Conservation (phyloP, 2,329 filamentous ascomycete genomes). For the Verticillium klebahnii region DNA sequence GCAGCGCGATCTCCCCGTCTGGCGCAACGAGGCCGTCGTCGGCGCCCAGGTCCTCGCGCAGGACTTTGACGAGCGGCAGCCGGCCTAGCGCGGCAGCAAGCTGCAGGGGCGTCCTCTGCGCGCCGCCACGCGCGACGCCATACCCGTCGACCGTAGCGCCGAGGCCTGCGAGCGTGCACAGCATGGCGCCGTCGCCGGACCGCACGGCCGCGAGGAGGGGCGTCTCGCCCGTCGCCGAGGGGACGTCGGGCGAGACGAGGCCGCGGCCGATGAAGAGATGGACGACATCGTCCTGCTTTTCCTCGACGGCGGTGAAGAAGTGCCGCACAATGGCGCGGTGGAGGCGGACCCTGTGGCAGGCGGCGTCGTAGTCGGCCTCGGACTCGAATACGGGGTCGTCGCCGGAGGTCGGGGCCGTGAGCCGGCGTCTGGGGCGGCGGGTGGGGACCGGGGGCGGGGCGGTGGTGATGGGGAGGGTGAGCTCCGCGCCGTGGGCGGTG, state of each 20-base stretch:
- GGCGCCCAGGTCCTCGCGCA: conserved; percentile 34
- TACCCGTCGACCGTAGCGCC: conserved; percentile 28
- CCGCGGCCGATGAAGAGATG: conserved; percentile 24
- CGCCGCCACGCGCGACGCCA: conserved; percentile 16
- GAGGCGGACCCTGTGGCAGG: background rate
- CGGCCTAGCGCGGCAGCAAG: conserved; percentile 34
- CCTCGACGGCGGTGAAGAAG: conserved; percentile 23
- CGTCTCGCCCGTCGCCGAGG: conserved; percentile 21
- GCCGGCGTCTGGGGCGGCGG: too few species aligned
- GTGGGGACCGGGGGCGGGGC: background rate
- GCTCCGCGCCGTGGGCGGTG: background rate
- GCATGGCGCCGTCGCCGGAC: conserved; percentile 21
- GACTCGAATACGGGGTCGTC: background rate
- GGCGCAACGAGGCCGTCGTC: conserved; percentile 38
- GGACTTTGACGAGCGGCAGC: conserved; percentile 33
- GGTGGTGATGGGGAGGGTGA: background rate
- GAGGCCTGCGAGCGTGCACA: conserved; percentile 26
- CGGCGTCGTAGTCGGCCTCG: background rate
- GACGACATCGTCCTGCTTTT: conserved; percentile 21
- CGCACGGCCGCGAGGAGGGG: conserved; percentile 31
- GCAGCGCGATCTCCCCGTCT: conserved; percentile 39
- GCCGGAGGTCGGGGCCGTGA: too few species aligned
- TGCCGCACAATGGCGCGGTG: conserved; percentile 17
- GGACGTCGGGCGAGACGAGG: conserved; percentile 32
- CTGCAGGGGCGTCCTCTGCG: conserved; percentile 36